Evolutionary conservation across 176 grass and related monocot genomes (phyloP), one percentile per base, ranked within the genome.

Genomic region (Aegilops speltoides): DNA sequence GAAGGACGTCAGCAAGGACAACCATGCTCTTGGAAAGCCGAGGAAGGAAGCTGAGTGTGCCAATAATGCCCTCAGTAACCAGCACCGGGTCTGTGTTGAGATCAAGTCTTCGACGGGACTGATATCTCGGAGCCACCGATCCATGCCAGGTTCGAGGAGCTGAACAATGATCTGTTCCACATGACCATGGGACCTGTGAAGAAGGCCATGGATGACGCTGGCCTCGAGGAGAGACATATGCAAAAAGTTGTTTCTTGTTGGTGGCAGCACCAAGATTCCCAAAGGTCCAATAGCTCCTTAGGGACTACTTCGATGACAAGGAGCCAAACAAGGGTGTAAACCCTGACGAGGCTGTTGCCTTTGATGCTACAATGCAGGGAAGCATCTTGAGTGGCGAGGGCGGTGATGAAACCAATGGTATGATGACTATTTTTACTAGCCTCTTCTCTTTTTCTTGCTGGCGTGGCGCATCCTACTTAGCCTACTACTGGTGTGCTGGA

Each of bases 151-250:
- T 95, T 95, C 1, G 93, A 95, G 83, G 88, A 90, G 82, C 81
- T 95, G 79, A 95, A 93, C 85, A 93, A 90, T 14, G 90, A 89
- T 14, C 76, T 95, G 56, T 95, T 95, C 82, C 73, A 80, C 50
- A 95, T 86, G 93, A 92, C 85, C 31, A 95, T 91, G 93, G 88
- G 82, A 73, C 91, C 82, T 37, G 91, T 91, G 20, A 95, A 95
- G 88, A 95, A 93, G 74, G 87, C 90, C 83, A 90, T 91, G 91
- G 79, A 93, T 4, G 93, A 95, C 20, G 91, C 93, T 87, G 88
- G 90, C 37, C 85, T 92, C 70, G 79, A 90, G 43, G 88, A 95
- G 88, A 77, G 14, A 78, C 93, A 95, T 76, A 95, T 95, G 60
- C 85, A 95, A 0, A 36, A 36, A 36, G 6, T 36, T 36, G 34